Conservation (phyloP, 306 rosid genomes). For the Mimosa bimucronata region DNA sequence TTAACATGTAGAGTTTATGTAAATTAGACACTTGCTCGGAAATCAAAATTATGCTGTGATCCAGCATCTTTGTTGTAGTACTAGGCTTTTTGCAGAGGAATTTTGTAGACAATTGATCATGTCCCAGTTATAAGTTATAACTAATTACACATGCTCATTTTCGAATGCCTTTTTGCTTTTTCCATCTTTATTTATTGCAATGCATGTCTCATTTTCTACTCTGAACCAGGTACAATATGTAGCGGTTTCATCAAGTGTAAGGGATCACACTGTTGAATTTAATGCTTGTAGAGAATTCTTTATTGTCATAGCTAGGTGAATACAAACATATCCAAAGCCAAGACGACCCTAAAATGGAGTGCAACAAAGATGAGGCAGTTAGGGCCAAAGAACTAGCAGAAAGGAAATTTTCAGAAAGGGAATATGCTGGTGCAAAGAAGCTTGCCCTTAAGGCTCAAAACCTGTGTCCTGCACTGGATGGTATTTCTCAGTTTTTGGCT, state of each 20-base stretch:
- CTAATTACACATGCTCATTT: background rate
- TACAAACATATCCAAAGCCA: slow-evolving; percentile 19
- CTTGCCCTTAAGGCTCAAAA: slow-evolving; percentile 70
- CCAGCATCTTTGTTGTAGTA: background rate
- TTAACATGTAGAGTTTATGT: background rate
- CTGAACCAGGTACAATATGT: slow-evolving; percentile 31
- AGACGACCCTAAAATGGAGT: slow-evolving; percentile 53
- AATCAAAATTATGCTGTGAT: background rate
- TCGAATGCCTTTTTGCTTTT: background rate
- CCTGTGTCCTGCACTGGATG: slow-evolving; percentile 71
- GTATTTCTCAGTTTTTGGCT: slow-evolving; percentile 66
- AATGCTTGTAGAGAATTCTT: slow-evolving; percentile 17
- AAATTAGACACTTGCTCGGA: background rate
- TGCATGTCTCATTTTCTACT: slow-evolving; percentile 11
- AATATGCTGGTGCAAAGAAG: slow-evolving; percentile 67
- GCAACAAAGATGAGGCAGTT: slow-evolving; percentile 78
- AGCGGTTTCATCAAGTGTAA: slow-evolving; percentile 21
- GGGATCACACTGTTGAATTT: slow-evolving; percentile 35
- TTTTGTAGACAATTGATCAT: background rate
- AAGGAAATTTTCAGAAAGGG: slow-evolving; percentile 60
- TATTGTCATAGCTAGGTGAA: slow-evolving; percentile 26
- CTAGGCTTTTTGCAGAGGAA: background rate
- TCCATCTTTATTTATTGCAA: background rate
- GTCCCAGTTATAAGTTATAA: background rate
- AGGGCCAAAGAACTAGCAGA: slow-evolving; percentile 81